Base-by-base conservation (phyloP, 305 asterid species). In the Lippia alba region DNA sequence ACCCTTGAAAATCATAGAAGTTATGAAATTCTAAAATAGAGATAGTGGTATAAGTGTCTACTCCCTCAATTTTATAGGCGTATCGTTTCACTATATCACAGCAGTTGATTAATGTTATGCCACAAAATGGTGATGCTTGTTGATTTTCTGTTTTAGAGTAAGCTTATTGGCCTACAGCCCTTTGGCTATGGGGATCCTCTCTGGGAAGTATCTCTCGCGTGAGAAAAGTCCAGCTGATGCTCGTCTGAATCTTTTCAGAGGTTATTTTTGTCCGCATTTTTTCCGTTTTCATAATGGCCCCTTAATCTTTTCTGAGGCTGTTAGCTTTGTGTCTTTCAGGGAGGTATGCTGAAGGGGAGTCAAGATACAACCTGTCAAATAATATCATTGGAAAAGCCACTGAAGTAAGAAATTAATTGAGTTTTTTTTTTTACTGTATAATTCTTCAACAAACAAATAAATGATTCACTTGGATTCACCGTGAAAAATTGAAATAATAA, bases 151-250 rank as follows among this genome's bases (percentile, higher is more conserved):
- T 50, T 62, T 54, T 61, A 90, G 98, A 83, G 86, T 86, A 56
- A 76, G 84, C 78, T 80, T 91, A 80, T 78, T 93, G 86, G 94
- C 97, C 6, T 89, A 93, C 82, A 91, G 97, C 75, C 97, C 96
- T 77, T 79, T 93, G 86, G 97, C 97, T 14, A 93, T 89, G 97
- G 98, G 96, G 67, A 89, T 93, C 74, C 96, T 93, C 18, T 84
- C 96, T 14, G 98, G 92, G 70, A 93, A 93, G 84, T 91, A 93
- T 82, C 79, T 89, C 64, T 74, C 87, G 46, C 75, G 54, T 72
- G 83, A 81, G 74, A 83, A 87, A 59, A 86, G 94, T 73, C 92
- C 96, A 59, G 51, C 61, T 57, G 84, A 79, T 64, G 80, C 86
- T 59, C 86, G 86, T 57, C 54, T 93, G 74, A 89, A 89, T 81